Percentiles rank a stretch among this genome's conserved stretches.
Conservation (phyloP, 1,284 basidiomycete species). For the Leccinum huronense region DNA sequence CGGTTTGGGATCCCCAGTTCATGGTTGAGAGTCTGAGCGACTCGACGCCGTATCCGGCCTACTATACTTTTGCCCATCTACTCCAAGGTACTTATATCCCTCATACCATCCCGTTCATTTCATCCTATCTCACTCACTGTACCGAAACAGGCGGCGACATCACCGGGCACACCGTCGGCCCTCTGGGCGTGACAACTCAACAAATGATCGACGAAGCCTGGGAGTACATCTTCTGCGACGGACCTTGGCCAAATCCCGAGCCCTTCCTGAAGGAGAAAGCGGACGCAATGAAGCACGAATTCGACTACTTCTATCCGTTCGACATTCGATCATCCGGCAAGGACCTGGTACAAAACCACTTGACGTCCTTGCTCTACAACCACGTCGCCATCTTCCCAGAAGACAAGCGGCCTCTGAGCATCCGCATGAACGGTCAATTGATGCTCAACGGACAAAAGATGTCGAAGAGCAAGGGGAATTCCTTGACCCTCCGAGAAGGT, state of each 20-base stretch:
- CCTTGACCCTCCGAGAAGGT: conserved; percentile 74
- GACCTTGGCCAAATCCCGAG: conserved; percentile 69
- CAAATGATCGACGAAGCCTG: conserved; percentile 98
- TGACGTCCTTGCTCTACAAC: conserved; percentile 94
- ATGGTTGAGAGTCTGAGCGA: conserved; percentile 96
- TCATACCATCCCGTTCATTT: neutral
- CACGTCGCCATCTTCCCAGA: conserved; percentile 95
- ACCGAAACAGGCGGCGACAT: conserved; percentile 57
- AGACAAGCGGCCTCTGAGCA: conserved; percentile 89
- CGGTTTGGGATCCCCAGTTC: conserved; percentile 94
- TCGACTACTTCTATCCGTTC: conserved; percentile 98
- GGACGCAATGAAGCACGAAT: conserved; percentile 86
- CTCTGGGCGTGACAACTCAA: conserved; percentile 82
- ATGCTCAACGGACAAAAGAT: conserved; percentile 99
- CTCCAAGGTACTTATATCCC: conserved; percentile 72
- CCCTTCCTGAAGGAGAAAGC: conserved; percentile 76
- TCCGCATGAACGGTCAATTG: conserved; percentile 96
- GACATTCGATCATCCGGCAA: conserved; percentile 99
- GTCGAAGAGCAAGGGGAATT: conserved; percentile 95
- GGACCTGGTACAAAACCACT: conserved; percentile 94
- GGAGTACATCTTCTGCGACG: conserved; percentile 89
- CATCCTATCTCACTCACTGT: conserved; percentile 1
- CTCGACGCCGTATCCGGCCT: conserved; percentile 99
- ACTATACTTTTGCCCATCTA: conserved; percentile 93
- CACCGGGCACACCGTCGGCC: conserved; percentile 79